Conservation (phyloP, 345 rosid species). For the Erucastrum elatum region DNA sequence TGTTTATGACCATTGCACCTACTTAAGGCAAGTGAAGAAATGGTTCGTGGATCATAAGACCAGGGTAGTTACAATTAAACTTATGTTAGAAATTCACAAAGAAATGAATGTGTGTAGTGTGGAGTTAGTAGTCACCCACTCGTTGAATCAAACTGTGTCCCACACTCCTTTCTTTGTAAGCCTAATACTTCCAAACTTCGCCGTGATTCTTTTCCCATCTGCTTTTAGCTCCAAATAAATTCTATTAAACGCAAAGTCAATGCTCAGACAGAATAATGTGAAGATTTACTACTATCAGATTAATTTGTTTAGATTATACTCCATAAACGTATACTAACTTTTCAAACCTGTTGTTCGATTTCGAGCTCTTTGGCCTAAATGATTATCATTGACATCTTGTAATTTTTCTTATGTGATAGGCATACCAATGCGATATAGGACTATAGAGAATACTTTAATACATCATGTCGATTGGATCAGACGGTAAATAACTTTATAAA, state of each 20-base stretch:
- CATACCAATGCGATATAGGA: not conserved
- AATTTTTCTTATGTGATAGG: not conserved
- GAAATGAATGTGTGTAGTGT: conserved; percentile 13
- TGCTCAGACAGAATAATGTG: not conserved
- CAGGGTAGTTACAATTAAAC: not conserved
- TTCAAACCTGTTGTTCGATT: not conserved
- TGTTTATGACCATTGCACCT: too few species aligned
- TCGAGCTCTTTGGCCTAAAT: not conserved
- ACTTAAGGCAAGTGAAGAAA: too few species aligned
- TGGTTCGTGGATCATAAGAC: too few species aligned
- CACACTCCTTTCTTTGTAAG: not conserved
- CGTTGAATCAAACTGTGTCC: conserved; percentile 22
- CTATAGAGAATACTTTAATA: not conserved
- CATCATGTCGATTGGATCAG: not conserved
- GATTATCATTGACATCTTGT: not conserved
- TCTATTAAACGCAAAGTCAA: conserved; percentile 2
- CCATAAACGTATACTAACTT: not conserved
- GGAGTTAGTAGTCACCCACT: conserved; percentile 39
- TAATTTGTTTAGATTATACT: not conserved
- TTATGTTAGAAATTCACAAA: not conserved
- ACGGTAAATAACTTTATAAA: conserved; percentile 3
- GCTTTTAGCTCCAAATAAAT: not conserved
- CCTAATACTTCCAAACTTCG: conserved; percentile 32
- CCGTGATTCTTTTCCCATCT: conserved; percentile 9
- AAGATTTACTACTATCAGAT: not conserved